These are phyloP conservation scores for Plasmodium fragile DNA, from an alignment of 169 alveolate species.

Conservation along the genomic window DNA sequence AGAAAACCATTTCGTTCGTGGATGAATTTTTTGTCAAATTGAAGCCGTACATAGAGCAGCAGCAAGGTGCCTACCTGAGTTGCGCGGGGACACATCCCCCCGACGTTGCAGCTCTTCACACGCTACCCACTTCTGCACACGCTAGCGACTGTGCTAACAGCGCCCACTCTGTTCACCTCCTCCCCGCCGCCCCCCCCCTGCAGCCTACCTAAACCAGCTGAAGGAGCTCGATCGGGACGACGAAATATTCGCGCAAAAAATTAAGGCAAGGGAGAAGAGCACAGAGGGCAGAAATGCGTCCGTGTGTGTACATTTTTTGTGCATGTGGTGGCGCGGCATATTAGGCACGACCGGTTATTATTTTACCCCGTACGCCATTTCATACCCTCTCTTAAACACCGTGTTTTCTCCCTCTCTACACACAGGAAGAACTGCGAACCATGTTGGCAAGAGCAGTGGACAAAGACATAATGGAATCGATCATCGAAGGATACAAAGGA, in stretches of 20 bases:
- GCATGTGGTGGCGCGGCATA: background rate
- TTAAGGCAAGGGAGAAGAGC: conserved; percentile 14
- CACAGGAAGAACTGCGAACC: conserved; percentile 48
- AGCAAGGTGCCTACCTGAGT: conserved; percentile 17
- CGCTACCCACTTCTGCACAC: background rate
- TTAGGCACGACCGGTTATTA: no score
- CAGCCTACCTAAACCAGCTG: conserved; percentile 41
- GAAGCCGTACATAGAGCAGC: conserved; percentile 71
- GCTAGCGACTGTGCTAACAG: no score
- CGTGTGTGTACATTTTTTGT: background rate
- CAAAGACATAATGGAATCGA: conserved; percentile 61
- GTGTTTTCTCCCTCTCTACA: no score
- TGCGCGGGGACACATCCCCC: background rate
- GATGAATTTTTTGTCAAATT: conserved; percentile 63
- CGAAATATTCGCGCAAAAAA: conserved; percentile 32
- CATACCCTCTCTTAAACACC: background rate
- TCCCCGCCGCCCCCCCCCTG: background rate
- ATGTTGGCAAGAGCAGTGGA: conserved; percentile 66
- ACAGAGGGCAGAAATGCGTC: background rate
- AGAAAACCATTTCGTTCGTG: conserved; percentile 65
- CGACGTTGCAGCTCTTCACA: no score
- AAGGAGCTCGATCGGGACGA: conserved; percentile 66
- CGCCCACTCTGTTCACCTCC: background rate
- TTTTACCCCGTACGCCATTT: background rate
- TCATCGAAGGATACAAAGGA: conserved; percentile 66